Evolutionary conservation across 2,329 filamentous ascomycete species (phyloP).

Genomic region (Dothistroma septosporum): DNA sequence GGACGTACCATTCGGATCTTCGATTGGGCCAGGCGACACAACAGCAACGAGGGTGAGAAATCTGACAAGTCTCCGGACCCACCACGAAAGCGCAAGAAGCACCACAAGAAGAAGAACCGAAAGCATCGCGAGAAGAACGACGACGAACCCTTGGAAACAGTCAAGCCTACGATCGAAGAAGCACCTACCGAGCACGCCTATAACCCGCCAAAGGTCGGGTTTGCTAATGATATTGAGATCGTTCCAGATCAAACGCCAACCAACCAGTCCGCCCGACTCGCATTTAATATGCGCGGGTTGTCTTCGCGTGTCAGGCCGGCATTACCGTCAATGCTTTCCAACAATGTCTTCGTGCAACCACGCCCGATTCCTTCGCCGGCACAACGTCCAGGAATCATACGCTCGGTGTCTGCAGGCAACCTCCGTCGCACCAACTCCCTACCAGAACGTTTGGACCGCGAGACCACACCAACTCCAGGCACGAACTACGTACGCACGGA

Average conservation of each 20-base stretch:
- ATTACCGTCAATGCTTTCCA: slow-evolving; percentile 63
- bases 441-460: slow-evolving; percentile 60
- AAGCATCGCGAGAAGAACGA: slow-evolving; percentile 44
- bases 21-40: slow-evolving; percentile 27
- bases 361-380: slow-evolving; percentile 22
- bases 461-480: slow-evolving; percentile 20
- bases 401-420: slow-evolving; percentile 34
- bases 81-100: slow-evolving; percentile 45
- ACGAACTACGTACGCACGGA: slow-evolving; percentile 16
- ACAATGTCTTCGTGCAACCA: slow-evolving; percentile 60
- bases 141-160: slow-evolving; percentile 26
- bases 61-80: slow-evolving; percentile 13
- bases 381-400: slow-evolving; percentile 11
- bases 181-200: slow-evolving; percentile 1
- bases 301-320: slow-evolving; percentile 54
- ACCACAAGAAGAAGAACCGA: slow-evolving; percentile 41
- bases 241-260: slow-evolving; percentile 15
- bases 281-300: slow-evolving; percentile 43
- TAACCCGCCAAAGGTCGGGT: slow-evolving; percentile 35
- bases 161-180: slow-evolving; percentile 14
- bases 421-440: slow-evolving; percentile 71
- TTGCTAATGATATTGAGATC: slow-evolving; percentile 36
- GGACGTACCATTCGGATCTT: slow-evolving; percentile 17
- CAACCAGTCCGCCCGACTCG: slow-evolving; percentile 18
- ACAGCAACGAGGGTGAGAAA: slow-evolving; percentile 16